Base-by-base conservation (phyloP, 305 asterid genomes). In the Fraxinus velutina region DNA sequence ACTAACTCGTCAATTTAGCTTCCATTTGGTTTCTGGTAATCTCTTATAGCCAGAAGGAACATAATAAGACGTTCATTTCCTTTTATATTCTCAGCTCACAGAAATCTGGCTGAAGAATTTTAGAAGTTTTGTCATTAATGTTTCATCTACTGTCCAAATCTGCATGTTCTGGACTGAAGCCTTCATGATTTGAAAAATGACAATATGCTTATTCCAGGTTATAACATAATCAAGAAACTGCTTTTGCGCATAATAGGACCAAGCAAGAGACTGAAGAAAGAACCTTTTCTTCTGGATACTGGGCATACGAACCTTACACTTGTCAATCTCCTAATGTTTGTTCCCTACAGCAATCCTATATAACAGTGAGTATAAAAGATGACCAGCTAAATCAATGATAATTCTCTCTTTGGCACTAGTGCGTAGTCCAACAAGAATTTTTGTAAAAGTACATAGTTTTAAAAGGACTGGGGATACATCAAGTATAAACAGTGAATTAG, bases 271-370 rank as follows among this genome's bases (percentile, higher is more conserved):
- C 8, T 0, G 22, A 9, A 37, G 68, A 34, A 77, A 57, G 68
- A 73, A 85, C 88, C 90, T 85, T 84, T 64, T 83, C 52, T 62
- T 78, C 19, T 81, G 81, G 81, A 70, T 70, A 71, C 42, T 34
- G 84, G 81, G 36, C 79, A 76, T 77, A 73, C 39, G 24, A 78
- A 80, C 73, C 75, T 80, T 73, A 73, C 83, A 71, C 78, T 57
- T 34, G 70, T 21, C 70, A 72, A 72, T 71, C 83, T 85, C 79
- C 81, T 78, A 1, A 64, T 8, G 60, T 71, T 73, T 60, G 76
- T 27, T 75, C 84, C 84, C 88, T 83, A 73, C 76, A 81, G 78
- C 84, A 78, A 57, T 77, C 81, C 78, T 71, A 80, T 42, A 60
- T n/a, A 82, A 70, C 15, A n/a, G 72, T 84, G 72, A 52, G 57